These are phyloP conservation scores for Pichia heedii DNA, from an alignment of 805 yeast species.

Conservation along the genomic window DNA sequence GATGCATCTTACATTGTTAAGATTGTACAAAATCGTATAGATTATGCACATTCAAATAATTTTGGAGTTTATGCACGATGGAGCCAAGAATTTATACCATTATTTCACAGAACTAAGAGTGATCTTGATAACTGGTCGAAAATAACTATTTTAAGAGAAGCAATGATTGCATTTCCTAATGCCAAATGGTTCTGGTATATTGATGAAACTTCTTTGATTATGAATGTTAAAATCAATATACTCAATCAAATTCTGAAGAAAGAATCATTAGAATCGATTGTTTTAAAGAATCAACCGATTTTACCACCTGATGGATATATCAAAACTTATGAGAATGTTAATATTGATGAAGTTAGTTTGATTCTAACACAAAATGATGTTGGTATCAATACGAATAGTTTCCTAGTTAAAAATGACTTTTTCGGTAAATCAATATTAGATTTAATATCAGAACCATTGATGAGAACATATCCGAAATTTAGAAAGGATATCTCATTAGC, in stretches of 20 bases:
- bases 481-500: slow-evolving; percentile 55
- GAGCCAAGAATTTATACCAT: slow-evolving; percentile 72
- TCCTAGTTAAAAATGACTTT: slow-evolving; percentile 58
- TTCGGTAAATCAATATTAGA: slow-evolving; percentile 66
- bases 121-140: slow-evolving; percentile 52
- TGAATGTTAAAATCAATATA: slow-evolving; percentile 59
- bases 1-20: slow-evolving; percentile 51
- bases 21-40: slow-evolving; percentile 77
- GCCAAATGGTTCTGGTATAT: slow-evolving; percentile 89
- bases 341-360: slow-evolving; percentile 46
- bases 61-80: slow-evolving; percentile 83
- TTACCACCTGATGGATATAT: slow-evolving; percentile 60
- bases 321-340: slow-evolving; percentile 55
- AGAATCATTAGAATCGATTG: slow-evolving; percentile 50
- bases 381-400: slow-evolving; percentile 60
- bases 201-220: slow-evolving; percentile 68
- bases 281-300: slow-evolving; percentile 64
- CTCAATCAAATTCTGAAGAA: slow-evolving; percentile 50
- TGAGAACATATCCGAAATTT: slow-evolving; percentile 57
- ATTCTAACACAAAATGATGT: slow-evolving; percentile 62
- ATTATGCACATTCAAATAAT: slow-evolving; percentile 72
- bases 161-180: slow-evolving; percentile 87
- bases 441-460: slow-evolving; percentile 67
- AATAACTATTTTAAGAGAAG: slow-evolving; percentile 61
- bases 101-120: slow-evolving; percentile 37